A percentile compares a stretch with the other conserved stretches of the same genome.
Conservation (phyloP, 805 yeast species). For the Metschnikowia dekortorum region DNA sequence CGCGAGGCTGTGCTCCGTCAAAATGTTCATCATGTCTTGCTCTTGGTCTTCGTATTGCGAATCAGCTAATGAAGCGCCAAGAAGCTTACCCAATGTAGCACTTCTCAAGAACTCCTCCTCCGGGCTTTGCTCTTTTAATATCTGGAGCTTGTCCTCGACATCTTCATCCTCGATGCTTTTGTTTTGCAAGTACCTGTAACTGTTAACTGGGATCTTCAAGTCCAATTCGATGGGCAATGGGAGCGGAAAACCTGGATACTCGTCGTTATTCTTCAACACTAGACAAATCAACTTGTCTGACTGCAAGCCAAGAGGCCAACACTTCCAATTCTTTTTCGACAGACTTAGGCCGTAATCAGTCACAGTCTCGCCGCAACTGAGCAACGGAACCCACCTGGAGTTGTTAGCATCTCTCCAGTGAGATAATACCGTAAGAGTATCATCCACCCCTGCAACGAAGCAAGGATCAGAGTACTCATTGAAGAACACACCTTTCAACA, state of each 20-base stretch:
- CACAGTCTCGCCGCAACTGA: constrained; percentile 50
- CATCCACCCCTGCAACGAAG: constrained; percentile 67
- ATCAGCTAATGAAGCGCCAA: constrained; percentile 46
- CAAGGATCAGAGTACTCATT: constrained; percentile 89
- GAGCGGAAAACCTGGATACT: constrained; percentile 78
- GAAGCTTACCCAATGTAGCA: constrained; percentile 54
- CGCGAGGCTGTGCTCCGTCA: constrained; percentile 48
- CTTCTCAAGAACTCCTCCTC: constrained; percentile 66
- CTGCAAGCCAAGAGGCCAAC: constrained; percentile 86
- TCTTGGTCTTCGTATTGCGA: constrained; percentile 29
- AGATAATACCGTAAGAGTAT: constrained; percentile 62
- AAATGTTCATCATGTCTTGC: constrained; percentile 45
- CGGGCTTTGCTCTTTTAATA: constrained; percentile 33
- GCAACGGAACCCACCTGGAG: constrained; percentile 82
- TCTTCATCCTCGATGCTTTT: constrained; percentile 23
- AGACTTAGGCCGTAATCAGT: constrained; percentile 47
- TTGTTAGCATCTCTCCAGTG: constrained; percentile 77
- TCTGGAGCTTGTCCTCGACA: constrained; percentile 18
- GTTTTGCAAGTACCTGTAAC: constrained; percentile 19
- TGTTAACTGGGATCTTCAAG: constrained; percentile 56
- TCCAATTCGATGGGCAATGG: constrained; percentile 80
- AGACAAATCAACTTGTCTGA: constrained; percentile 70
- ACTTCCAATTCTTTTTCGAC: constrained; percentile 49
- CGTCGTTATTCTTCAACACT: constrained; percentile 58
- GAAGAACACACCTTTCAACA: constrained; percentile 72